Evolutionary conservation across 176 grass and related monocot genomes (phyloP), one percentile per base, ranked within the genome.

Genomic region (Cenchrus purpureus): DNA sequence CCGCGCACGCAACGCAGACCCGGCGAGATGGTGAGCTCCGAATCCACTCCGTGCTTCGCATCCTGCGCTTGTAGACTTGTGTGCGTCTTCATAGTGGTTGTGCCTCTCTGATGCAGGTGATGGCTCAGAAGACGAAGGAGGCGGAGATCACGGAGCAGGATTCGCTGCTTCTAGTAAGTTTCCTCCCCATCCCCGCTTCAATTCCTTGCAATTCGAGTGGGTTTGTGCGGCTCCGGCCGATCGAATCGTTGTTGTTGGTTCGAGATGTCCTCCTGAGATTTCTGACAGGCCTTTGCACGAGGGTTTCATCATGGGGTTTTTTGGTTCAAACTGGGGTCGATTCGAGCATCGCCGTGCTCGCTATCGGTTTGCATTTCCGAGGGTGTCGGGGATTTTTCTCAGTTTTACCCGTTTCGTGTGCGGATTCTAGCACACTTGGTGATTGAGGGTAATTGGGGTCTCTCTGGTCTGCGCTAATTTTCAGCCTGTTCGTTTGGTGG

Each of bases 81-180:
- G 12, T 20, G 63, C 48, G 45, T 12, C 56, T 79, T 82, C 54
- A 92, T 61, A 40, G 45, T 61, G 43, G 32, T 77, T 61, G 28
- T 76, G 59, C 43, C 37, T 79, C 49, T 75, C 56, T 6, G 34
- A 52, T 80, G 83, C 89, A 95, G 93, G 91, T 92, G 64, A 68
- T 86, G 56, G 91, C 86, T 62, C 91, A 95, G 65, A 95, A 86
- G 87, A 83, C 87, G 40, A 95, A 98, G 93, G 97, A 94, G 80
- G 93, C 91, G 48, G 91, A 98, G 83, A 91, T 98, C 66, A 94
- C 93, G 68, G 91, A 95, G 91, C 97, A 95, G 93, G 97, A 98
- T 65, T 98, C 97, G 57, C 86, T 94, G 78, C 93, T 98, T 57
- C 83, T 98, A 69, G 97, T 98, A 84, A 84, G 69, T 42, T 22